Conservation (phyloP, 352 stramenopile genomes). For the Thraustochytrium sp. region DNA sequence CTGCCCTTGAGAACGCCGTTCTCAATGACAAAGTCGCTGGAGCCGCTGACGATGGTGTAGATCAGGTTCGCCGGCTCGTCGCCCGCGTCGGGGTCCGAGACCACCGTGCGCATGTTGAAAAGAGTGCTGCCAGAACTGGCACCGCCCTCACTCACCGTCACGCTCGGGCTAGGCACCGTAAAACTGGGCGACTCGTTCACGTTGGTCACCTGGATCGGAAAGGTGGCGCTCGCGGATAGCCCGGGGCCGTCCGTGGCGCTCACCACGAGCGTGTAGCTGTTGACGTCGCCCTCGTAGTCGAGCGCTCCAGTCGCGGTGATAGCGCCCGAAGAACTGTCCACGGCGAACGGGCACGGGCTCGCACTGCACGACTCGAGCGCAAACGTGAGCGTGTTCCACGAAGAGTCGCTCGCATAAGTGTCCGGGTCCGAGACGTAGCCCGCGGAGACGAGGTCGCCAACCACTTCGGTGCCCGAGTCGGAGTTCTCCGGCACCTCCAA, state of each 20-base stretch:
- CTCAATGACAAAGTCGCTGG: constrained; percentile 11
- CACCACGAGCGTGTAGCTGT: not conserved
- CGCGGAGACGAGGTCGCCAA: not conserved
- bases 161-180: not conserved
- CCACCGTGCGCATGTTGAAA: constrained; percentile 21
- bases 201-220: constrained; percentile 6
- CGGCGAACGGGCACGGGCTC: not conserved
- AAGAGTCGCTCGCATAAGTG: not conserved
- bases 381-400: not conserved
- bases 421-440: not conserved
- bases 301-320: not conserved
- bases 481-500: not conserved
- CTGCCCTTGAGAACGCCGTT: constrained; percentile 34
- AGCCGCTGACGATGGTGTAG: not conserved
- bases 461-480: not conserved
- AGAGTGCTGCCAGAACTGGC: not conserved
- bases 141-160: constrained; percentile 3
- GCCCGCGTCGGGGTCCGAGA: not conserved
- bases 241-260: constrained; percentile 15
- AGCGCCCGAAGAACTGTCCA: not conserved
- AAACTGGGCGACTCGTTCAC: constrained; percentile 38
- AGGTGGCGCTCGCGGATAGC: not conserved
- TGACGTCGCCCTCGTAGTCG: not conserved
- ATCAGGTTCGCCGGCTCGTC: constrained; percentile 27
- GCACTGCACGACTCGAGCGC: not conserved